Evolutionary conservation across 2,329 filamentous ascomycete species (phyloP).

Genomic region (Chaetomiaceae sp.): DNA sequence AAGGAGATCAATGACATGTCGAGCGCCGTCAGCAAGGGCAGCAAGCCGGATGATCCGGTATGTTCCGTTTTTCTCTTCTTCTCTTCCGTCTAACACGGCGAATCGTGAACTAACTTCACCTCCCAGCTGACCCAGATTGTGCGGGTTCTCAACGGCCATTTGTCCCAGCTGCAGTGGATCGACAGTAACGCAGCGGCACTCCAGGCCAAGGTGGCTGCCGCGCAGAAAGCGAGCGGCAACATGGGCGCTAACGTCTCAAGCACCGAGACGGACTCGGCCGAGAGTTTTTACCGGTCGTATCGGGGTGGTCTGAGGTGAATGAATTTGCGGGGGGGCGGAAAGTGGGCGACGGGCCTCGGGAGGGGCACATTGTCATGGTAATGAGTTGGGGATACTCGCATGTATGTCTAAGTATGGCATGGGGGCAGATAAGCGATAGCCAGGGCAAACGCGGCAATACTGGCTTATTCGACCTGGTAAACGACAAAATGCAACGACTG

Average conservation of each 20-base stretch:
- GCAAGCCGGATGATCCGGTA: slow-evolving; percentile 82
- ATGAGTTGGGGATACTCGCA: slow-evolving; percentile 11
- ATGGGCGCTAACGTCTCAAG: slow-evolving; percentile 52
- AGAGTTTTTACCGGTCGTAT: slow-evolving; percentile 88
- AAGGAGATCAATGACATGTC: slow-evolving; percentile 95
- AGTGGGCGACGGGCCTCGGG: neutral
- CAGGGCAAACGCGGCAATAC: too few relatives aligned
- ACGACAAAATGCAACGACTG: too few relatives aligned
- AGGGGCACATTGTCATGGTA: slow-evolving; percentile 4
- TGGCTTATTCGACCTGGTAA: too few relatives aligned
- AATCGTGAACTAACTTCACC: slow-evolving; percentile 1
- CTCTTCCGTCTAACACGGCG: neutral
- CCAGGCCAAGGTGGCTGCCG: slow-evolving; percentile 73
- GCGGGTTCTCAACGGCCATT: slow-evolving; percentile 85
- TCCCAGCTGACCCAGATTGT: slow-evolving; percentile 85
- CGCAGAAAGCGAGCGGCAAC: slow-evolving; percentile 70
- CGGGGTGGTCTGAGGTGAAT: slow-evolving; percentile 55
- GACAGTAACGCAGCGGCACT: slow-evolving; percentile 76
- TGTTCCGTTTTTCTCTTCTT: slow-evolving; percentile 34
- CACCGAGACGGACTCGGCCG: slow-evolving; percentile 64
- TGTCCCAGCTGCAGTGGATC: slow-evolving; percentile 88
- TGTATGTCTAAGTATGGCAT: slow-evolving; percentile 4
- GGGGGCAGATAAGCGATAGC: neutral
- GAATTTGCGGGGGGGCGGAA: neutral
- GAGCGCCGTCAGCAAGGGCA: slow-evolving; percentile 80